These are phyloP conservation scores for Pelargonium myrrhifolium DNA, from an alignment of 441 rosid species.

Conservation along the genomic window DNA sequence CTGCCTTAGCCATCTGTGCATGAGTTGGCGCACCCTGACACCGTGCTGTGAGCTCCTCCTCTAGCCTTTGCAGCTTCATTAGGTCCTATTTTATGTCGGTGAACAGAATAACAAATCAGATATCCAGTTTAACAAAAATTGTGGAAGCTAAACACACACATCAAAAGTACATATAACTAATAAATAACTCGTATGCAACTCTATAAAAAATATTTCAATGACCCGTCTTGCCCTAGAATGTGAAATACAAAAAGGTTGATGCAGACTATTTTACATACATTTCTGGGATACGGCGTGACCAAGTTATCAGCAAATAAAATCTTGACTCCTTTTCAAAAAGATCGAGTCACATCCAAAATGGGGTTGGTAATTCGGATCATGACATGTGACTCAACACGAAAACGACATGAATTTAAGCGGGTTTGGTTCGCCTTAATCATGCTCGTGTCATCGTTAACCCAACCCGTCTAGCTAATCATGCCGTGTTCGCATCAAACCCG, in stretches of 20 bases:
- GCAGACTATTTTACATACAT: neutral
- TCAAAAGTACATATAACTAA: neutral
- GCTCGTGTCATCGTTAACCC: no score
- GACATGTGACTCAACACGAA: no score
- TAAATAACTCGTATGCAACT: neutral
- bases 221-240: neutral
- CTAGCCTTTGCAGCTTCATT: constrained; percentile 74
- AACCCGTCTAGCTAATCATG: no score
- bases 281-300: neutral
- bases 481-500: no score
- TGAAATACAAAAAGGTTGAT: neutral
- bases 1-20: constrained; percentile 90
- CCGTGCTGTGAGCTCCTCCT: constrained; percentile 60
- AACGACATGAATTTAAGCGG: no score
- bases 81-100: constrained; percentile 47
- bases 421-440: no score
- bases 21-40: constrained; percentile 63
- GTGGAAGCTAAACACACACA: neutral
- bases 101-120: constrained; percentile 12
- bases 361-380: no score
- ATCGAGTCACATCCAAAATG: neutral
- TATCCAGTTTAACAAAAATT: constrained; percentile 10
- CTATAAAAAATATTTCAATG: neutral
- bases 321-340: neutral
- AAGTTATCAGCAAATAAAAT: neutral